Evolutionary conservation across 306 rosid genomes (phyloP).

Genomic region (Carpinus viminea): DNA sequence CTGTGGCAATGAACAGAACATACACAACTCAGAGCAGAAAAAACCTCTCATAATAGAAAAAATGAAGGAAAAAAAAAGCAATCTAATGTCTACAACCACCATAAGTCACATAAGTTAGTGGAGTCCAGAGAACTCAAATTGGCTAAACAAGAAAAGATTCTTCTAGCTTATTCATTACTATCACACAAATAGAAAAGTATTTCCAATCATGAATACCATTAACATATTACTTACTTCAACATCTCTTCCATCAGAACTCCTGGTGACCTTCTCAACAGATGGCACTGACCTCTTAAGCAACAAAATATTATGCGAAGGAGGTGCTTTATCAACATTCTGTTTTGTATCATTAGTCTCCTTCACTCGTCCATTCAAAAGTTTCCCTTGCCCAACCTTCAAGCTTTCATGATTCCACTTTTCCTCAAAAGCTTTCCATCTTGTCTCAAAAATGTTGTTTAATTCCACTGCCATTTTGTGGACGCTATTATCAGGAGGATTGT

Average conservation of each 20-base stretch:
- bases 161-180: slow-evolving; percentile 1
- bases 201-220: neutral
- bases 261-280: slow-evolving; percentile 38
- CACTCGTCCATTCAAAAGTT: slow-evolving; percentile 27
- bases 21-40: slow-evolving; percentile 20
- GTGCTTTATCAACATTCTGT: slow-evolving; percentile 16
- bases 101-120: neutral
- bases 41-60: neutral
- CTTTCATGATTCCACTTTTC: slow-evolving; percentile 48
- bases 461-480: slow-evolving; percentile 79
- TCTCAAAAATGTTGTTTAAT: slow-evolving; percentile 52
- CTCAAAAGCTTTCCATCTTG: slow-evolving; percentile 53
- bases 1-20: slow-evolving; percentile 42
- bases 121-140: neutral
- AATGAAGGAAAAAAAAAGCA: neutral
- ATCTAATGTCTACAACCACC: neutral
- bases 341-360: slow-evolving; percentile 28
- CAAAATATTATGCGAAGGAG: slow-evolving; percentile 26
- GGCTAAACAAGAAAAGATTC: neutral
- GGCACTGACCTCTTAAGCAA: slow-evolving; percentile 41
- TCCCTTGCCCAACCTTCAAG: slow-evolving; percentile 39
- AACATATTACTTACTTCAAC: slow-evolving; percentile 53
- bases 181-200: neutral
- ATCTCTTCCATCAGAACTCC: slow-evolving; percentile 40
- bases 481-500: slow-evolving; percentile 75